A percentile compares a stretch with the other conserved stretches of the same genome.
phyloP scores from a whole-genome alignment of 2,329 filamentous ascomycete genomes.

The Fusarium setosum region DNA sequence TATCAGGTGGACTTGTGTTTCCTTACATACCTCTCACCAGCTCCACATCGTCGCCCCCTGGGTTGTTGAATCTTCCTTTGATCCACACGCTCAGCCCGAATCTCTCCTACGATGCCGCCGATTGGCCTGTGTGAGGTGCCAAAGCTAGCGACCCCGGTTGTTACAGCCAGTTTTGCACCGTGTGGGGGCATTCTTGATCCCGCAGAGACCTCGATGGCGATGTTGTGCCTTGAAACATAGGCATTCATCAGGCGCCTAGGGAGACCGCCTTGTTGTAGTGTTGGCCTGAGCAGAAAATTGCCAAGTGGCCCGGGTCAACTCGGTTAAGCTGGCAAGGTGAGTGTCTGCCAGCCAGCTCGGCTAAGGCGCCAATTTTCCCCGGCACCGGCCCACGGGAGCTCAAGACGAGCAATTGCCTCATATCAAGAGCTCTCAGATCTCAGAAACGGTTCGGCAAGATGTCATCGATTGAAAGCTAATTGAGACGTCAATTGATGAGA shows the following conservation, averaged over 20 bases:
- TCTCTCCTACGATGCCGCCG: constrained; percentile 17
- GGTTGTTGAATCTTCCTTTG: constrained; percentile 28
- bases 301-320: constrained; percentile 36
- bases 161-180: constrained; percentile 46
- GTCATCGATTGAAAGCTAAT: constrained; percentile 37
- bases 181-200: constrained; percentile 40
- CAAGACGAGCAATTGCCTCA: constrained; percentile 44
- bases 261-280: constrained; percentile 27
- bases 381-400: constrained; percentile 46
- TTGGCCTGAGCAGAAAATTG: constrained; percentile 17
- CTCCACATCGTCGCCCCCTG: constrained; percentile 40
- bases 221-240: constrained; percentile 44
- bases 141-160: constrained; percentile 36
- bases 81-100: constrained; percentile 32
- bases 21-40: constrained; percentile 42
- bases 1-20: constrained; percentile 37
- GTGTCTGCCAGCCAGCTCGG: constrained; percentile 37
- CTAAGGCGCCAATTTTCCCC: constrained; percentile 41
- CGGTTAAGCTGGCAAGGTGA: constrained; percentile 43
- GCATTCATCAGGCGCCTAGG: constrained; percentile 32
- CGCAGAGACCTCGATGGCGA: constrained; percentile 25
- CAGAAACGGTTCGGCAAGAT: constrained; percentile 12
- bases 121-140: constrained; percentile 37
- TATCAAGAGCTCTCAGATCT: constrained; percentile 25
- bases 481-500: constrained; percentile 29